These are phyloP conservation scores for Fomitopsis betulina DNA, from an alignment of 1,284 basidiomycete genomes.

Conservation along the genomic window DNA sequence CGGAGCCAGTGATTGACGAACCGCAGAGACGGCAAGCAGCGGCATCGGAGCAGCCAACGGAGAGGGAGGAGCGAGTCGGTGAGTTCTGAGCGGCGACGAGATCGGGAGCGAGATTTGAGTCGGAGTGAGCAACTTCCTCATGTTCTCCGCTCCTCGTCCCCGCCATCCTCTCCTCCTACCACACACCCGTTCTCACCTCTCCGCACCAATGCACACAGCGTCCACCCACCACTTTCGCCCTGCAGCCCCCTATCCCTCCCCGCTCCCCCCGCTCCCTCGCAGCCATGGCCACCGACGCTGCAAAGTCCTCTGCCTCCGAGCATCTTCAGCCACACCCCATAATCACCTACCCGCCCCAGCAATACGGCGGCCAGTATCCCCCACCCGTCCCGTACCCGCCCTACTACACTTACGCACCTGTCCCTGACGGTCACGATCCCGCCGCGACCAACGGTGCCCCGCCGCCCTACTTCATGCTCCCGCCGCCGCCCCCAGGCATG, in stretches of 20 bases:
- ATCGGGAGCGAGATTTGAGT: constrained; percentile 33
- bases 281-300: constrained; percentile 26
- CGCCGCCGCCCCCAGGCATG: constrained; percentile 52
- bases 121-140: constrained; percentile 30
- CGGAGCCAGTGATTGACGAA: constrained; percentile 8
- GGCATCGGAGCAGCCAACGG: constrained; percentile 3
- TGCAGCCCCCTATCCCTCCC: not conserved
- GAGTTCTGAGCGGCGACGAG: constrained; percentile 36
- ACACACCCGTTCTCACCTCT: not conserved
- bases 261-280: not conserved
- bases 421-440: constrained; percentile 37
- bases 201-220: constrained; percentile 5
- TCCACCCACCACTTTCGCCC: not conserved
- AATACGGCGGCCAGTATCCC: constrained; percentile 41
- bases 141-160: constrained; percentile 20
- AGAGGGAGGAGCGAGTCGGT: constrained; percentile 16
- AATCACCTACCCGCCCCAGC: constrained; percentile 36
- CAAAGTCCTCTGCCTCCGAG: constrained; percentile 27
- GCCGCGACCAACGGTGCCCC: constrained; percentile 40
- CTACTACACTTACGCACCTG: constrained; percentile 41
- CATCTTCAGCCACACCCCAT: constrained; percentile 21
- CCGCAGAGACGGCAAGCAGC: constrained; percentile 8
- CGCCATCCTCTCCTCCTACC: constrained; percentile 5
- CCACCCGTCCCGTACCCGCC: constrained; percentile 44
- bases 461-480: constrained; percentile 45